Percentiles rank a stretch among this genome's conserved stretches.
These are phyloP conservation scores for Saraca asoca DNA, from an alignment of 331 rosid species.

Conservation along the genomic window DNA sequence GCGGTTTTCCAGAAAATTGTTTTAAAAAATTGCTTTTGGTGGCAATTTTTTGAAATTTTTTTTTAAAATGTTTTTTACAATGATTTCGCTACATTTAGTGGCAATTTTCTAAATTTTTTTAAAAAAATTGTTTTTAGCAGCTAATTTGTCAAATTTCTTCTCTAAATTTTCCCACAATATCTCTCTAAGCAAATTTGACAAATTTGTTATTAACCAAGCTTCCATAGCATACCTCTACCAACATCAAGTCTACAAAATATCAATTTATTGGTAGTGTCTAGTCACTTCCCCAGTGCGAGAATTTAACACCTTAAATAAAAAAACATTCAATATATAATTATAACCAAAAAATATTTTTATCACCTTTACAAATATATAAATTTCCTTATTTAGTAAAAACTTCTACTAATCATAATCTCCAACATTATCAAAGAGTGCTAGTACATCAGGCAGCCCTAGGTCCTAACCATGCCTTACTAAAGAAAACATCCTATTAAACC, in stretches of 20 bases:
- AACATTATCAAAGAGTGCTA: background rate
- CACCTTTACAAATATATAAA: background rate
- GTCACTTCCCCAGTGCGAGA: constrained; percentile 40
- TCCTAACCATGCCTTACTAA: background rate
- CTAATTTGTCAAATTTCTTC: too few species aligned
- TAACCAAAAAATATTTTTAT: background rate
- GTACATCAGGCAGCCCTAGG: background rate
- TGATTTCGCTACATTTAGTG: too few species aligned
- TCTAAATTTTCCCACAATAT: constrained; percentile 55
- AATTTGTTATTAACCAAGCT: constrained; percentile 47
- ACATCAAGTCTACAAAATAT: constrained; percentile 59
- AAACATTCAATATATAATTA: constrained; percentile 14
- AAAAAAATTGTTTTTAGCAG: too few species aligned
- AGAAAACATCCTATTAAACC: too few species aligned
- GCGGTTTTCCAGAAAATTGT: too few species aligned
- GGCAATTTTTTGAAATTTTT: too few species aligned
- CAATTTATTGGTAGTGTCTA: constrained; percentile 61
- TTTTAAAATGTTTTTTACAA: too few species aligned
- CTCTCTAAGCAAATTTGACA: constrained; percentile 49
- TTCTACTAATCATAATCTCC: background rate
- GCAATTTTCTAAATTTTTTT: too few species aligned
- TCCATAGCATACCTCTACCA: constrained; percentile 50
- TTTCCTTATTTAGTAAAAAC: background rate
- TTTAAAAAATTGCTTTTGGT: too few species aligned
- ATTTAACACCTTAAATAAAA: constrained; percentile 40